Evolutionary conservation across 352 stramenopile species (phyloP), one percentile per base, ranked within the genome.

Genomic region (Plasmopara muralis): DNA sequence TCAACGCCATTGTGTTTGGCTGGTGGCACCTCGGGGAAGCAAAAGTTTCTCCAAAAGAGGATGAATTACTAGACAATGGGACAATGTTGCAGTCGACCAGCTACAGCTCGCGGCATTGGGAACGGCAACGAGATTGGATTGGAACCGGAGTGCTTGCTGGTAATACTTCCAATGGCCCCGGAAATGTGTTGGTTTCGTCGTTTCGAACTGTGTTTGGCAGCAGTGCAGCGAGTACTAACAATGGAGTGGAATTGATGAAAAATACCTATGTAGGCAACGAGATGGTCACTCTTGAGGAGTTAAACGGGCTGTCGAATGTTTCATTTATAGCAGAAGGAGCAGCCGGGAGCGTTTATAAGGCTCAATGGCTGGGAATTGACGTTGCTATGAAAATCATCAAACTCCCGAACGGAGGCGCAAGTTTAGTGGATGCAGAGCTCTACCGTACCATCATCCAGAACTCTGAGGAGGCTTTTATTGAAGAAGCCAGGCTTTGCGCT

Each of bases 351-450:
- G 76, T 87, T 7, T 85, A 68, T 59, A 85, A 85, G 47, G 73
- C 73, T 2, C 69, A 77, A n/a, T 87, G 76, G 76, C 64, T 87
- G 6, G 76, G 76, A 2, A 87, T 85, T 55, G 73, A 87, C 35
- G 76, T 87, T 10, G 76, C 76, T 9, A 80, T 87, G 69, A 87
- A 87, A 60, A 64, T 87, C 6, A 81, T 87, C 37, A 84, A 85
- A 57, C 65, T 85, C 8, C 76, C 76, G 0, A 77, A 79, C 16
- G 66, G 57, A 13, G 76, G 68, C 9, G 38, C 55, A 43, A 57
- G 55, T 7, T 55, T 78, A 13, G 54, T 70, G 6, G 68, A 85
- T 50, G 50, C 57, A 2, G 72, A 87, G 28, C 55, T 87, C 6
- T 85, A 85, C 43, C 76, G 78, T 37, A 87, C 76, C 9, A 80